Base-by-base conservation (phyloP, 2,329 filamentous ascomycete genomes). In the Cladosporium sp. region DNA sequence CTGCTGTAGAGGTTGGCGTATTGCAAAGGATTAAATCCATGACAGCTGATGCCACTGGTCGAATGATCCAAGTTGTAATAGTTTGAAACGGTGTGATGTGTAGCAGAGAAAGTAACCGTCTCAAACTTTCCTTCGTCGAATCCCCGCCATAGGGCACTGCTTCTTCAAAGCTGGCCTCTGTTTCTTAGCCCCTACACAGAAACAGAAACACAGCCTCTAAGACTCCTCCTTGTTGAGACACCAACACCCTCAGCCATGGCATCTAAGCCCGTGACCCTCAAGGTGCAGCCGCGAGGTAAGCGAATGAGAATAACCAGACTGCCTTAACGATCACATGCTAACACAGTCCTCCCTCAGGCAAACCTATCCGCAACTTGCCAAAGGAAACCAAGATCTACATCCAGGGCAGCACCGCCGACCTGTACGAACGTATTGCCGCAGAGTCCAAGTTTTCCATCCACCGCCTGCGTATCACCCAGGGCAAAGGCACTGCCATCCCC, bases 381-480 rank as follows among this genome's bases (percentile, higher is more conserved):
- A 82, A 84, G 70, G 80, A 84, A 61, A 78, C 86, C 67, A 82
- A 79, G 62, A 78, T 88, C 66, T 76, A 81, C 64, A 75, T 82
- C 61, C 79, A 83, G 72, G 83, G 82, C 63, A 81, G 82, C 36
- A 79, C 81, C 25, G 78, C 82, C 59, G 82, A 88, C 66, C 80
- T 90, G 62, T 89, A 89, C 76, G 76, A 79, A 61, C 79, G 81
- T 62, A 79, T 90, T 59, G 84, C 87, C 32, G 77, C 79, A 63
- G 79, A 82, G 63, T 82, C 86, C 36, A 80, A 81, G 14, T 83
- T 83, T 72, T 85, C 85, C 5, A 77, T 86, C 49, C 83, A 89
- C 72, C 85, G 87, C 28, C 75, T 90, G 66, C 83, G 87, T 65
- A 81, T 90, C 69, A 90, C 88, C 53, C 89, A 88, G 73, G 86